Percentiles rank a stretch among this genome's conserved stretches.
Conservation (phyloP, 1,139 yeast species). For the Debaryomyces nepalensis region DNA sequence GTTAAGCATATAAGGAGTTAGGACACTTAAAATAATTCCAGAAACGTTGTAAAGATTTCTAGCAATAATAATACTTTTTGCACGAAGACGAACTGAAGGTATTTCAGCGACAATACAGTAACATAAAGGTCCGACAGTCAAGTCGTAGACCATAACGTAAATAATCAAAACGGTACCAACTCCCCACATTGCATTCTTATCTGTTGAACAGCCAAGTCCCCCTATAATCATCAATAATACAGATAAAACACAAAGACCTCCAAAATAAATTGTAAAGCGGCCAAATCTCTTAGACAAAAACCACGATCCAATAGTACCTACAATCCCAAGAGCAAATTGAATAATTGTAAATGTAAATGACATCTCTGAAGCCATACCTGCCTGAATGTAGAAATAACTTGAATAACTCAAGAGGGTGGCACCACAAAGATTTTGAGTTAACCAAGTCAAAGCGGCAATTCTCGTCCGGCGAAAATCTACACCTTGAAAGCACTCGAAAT, state of each 20-base stretch:
- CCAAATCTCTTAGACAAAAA: constrained; percentile 50
- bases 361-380: constrained; percentile 48
- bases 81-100: constrained; percentile 58
- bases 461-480: constrained; percentile 60
- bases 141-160: constrained; percentile 55
- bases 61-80: constrained; percentile 60
- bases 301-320: constrained; percentile 59
- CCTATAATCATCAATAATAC: constrained; percentile 51
- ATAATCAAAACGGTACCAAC: constrained; percentile 51
- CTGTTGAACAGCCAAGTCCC: constrained; percentile 26
- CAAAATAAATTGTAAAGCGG: constrained; percentile 51
- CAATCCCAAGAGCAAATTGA: constrained; percentile 52
- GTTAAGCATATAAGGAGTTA: constrained; percentile 65
- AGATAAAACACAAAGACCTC: constrained; percentile 44
- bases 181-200: constrained; percentile 45
- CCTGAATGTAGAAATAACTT: constrained; percentile 57
- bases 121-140: constrained; percentile 61
- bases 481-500: constrained; percentile 56
- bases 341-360: constrained; percentile 54
- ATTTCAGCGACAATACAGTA: constrained; percentile 62
- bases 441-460: constrained; percentile 51
- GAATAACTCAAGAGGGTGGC: constrained; percentile 57
- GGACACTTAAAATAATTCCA: constrained; percentile 47
- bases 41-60: constrained; percentile 52
- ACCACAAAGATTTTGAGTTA: constrained; percentile 57